Percentiles rank a stretch among this genome's conserved stretches.
phyloP scores from a whole-genome alignment of 1,139 yeast species.

The Saccharomyces uvarum region DNA sequence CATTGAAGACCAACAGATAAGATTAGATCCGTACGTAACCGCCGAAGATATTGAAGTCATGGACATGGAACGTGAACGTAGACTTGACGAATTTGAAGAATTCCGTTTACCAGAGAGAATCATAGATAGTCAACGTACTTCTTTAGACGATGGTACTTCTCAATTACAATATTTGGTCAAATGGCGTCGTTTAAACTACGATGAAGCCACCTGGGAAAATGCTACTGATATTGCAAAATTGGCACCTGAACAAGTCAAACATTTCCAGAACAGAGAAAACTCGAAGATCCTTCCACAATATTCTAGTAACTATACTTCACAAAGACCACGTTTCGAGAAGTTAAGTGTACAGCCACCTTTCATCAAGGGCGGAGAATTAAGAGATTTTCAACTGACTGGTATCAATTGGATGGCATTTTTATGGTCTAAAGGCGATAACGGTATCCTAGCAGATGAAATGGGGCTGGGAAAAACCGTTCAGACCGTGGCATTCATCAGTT shows the following conservation, averaged over 20 bases:
- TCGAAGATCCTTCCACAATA: constrained; percentile 79
- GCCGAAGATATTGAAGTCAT: constrained; percentile 86
- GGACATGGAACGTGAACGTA: constrained; percentile 83
- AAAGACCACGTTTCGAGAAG: constrained; percentile 86
- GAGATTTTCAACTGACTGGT: constrained; percentile 97
- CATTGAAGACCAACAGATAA: constrained; percentile 64
- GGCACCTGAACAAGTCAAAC: constrained; percentile 78
- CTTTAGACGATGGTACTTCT: constrained; percentile 52
- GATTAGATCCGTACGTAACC: constrained; percentile 73
- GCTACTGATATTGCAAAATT: constrained; percentile 78
- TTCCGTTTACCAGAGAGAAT: constrained; percentile 83
- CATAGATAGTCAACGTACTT: constrained; percentile 74
- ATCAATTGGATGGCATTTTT: constrained; percentile 98
- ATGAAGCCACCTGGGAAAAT: constrained; percentile 95
- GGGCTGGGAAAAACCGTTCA: constrained; percentile 98
- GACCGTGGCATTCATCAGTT: constrained; percentile 86
- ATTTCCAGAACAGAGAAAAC: constrained; percentile 71
- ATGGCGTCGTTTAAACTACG: constrained; percentile 90
- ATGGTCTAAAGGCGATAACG: constrained; percentile 96
- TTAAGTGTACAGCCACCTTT: constrained; percentile 82
- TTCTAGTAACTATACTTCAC: constrained; percentile 67
- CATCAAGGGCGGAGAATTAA: constrained; percentile 81
- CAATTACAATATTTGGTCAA: constrained; percentile 77
- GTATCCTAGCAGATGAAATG: constrained; percentile 98
- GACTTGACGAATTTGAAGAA: constrained; percentile 76